These are phyloP conservation scores for Oryza meridionalis DNA, from an alignment of 176 grass and related monocot species.

Conservation along the genomic window DNA sequence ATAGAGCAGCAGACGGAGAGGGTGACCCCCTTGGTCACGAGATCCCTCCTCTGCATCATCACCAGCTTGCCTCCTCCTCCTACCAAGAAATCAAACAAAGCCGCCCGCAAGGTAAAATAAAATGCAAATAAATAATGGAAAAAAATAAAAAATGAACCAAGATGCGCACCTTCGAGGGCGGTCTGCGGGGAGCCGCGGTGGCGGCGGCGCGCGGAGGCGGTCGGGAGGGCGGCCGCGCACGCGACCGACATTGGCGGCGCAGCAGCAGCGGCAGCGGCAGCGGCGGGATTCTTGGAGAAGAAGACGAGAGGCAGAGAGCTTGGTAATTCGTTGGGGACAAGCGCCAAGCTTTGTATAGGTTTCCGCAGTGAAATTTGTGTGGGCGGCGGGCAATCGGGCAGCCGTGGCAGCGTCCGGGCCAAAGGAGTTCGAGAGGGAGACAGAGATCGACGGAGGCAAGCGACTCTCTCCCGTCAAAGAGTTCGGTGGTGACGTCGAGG, in stretches of 20 bases:
- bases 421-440: slow-evolving; percentile 31
- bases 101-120: background rate
- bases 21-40: slow-evolving; percentile 63
- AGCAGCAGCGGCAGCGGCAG: background rate
- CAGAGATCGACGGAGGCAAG: slow-evolving; percentile 4
- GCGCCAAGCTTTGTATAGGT: background rate
- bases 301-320: background rate
- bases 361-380: background rate
- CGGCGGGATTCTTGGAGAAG: background rate
- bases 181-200: background rate
- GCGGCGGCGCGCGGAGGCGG: slow-evolving; percentile 29
- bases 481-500: too few species aligned
- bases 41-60: slow-evolving; percentile 71
- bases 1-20: slow-evolving; percentile 75
- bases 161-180: slow-evolving; percentile 24
- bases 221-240: slow-evolving; percentile 41
- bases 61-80: slow-evolving; percentile 33
- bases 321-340: background rate
- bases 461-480: background rate
- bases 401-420: slow-evolving; percentile 52
- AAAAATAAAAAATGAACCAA: background rate
- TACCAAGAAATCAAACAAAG: background rate
- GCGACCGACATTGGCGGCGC: slow-evolving; percentile 45
- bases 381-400: slow-evolving; percentile 24
- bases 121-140: too few species aligned